Conservation (phyloP, 202 grass and related monocot species). For the Tripidium arundinaceum region DNA sequence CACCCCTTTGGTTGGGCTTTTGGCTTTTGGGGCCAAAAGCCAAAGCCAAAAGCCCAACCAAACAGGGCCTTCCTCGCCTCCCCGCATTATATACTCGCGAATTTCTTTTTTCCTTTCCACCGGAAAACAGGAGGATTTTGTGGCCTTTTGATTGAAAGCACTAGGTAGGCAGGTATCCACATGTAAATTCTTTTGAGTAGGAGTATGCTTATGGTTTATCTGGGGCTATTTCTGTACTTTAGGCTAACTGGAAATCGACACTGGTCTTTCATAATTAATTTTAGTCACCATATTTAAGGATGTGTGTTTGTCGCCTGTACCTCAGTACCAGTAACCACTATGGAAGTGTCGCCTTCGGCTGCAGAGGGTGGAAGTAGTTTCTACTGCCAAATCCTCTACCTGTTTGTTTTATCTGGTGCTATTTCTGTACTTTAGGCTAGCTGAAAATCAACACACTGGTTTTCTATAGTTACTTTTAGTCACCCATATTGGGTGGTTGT, state of each 20-base stretch:
- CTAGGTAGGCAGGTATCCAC: background rate
- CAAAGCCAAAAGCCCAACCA: no score
- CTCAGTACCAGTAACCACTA: background rate
- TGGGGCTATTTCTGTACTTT: background rate
- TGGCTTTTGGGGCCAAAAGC: no score
- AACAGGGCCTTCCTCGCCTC: background rate
- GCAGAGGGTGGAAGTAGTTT: background rate
- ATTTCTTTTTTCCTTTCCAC: constrained; percentile 3
- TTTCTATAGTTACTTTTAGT: constrained; percentile 19
- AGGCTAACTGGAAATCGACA: background rate
- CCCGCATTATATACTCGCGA: constrained; percentile 3
- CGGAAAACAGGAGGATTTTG: constrained; percentile 9
- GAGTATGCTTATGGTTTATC: background rate
- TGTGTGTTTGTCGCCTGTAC: background rate
- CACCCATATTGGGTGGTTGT: no score
- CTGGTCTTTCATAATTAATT: background rate
- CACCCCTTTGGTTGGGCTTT: no score
- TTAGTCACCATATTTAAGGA: background rate
- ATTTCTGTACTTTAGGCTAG: background rate
- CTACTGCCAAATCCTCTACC: background rate
- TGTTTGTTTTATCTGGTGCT: constrained; percentile 8
- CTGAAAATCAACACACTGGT: background rate
- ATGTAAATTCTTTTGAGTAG: background rate
- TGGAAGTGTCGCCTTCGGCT: background rate
- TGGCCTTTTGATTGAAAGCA: background rate